These are phyloP conservation scores for Rehmannia glutinosa DNA, from an alignment of 257 asterid species.

Conservation along the genomic window DNA sequence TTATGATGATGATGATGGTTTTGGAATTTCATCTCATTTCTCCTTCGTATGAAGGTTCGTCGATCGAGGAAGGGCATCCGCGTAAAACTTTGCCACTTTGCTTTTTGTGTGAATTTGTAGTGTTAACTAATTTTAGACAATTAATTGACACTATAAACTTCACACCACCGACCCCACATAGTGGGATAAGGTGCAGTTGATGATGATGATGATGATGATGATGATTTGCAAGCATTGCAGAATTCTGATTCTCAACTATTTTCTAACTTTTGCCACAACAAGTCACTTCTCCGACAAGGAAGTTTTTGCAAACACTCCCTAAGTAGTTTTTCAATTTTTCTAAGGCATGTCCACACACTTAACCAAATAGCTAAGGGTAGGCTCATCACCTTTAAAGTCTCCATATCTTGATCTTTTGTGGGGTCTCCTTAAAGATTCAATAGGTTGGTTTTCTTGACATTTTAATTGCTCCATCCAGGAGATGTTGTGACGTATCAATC, in stretches of 20 bases:
- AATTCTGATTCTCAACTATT: not conserved
- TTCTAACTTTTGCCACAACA: not conserved
- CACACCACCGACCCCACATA: too few species aligned
- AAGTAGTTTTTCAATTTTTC: not conserved
- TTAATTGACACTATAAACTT: not conserved
- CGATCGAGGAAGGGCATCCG: too few species aligned
- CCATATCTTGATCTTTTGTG: constrained; percentile 32
- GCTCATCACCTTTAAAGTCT: constrained; percentile 24
- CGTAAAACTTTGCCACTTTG: too few species aligned
- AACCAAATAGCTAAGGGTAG: constrained; percentile 11
- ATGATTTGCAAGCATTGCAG: too few species aligned
- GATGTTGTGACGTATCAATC: constrained; percentile 15
- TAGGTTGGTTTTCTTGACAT: constrained; percentile 18
- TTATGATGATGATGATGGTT: too few species aligned
- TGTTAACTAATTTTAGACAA: too few species aligned
- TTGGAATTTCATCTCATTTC: too few species aligned
- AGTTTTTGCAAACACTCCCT: not conserved
- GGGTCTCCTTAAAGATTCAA: constrained; percentile 22
- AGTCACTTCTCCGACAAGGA: not conserved
- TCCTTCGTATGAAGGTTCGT: too few species aligned
- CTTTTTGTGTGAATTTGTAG: too few species aligned
- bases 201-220: too few species aligned
- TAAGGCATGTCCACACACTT: not conserved
- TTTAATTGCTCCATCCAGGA: constrained; percentile 18
- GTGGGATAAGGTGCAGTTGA: too few species aligned